phyloP scores from a whole-genome alignment of 345 rosid species.

The Eucalyptus rudis region DNA sequence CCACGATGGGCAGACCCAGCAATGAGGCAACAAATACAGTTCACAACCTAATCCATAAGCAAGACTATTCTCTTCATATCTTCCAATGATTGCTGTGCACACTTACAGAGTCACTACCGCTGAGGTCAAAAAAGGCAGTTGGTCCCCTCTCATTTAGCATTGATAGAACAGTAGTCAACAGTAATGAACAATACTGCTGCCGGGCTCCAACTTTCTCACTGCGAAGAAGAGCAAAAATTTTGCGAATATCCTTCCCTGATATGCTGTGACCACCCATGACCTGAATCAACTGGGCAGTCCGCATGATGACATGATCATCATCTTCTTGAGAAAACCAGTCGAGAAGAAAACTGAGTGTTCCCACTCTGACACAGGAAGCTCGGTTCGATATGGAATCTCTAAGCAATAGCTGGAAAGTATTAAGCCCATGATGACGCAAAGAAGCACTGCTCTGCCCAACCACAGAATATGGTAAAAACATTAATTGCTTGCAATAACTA shows the following conservation, averaged over 20 bases:
- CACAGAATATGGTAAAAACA: slow-evolving; percentile 14
- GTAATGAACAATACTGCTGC: slow-evolving; percentile 75
- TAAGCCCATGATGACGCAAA: slow-evolving; percentile 74
- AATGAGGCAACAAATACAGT: neutral
- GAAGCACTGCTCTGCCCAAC: slow-evolving; percentile 99
- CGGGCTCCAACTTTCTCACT: slow-evolving; percentile 78
- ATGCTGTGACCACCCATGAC: slow-evolving; percentile 96
- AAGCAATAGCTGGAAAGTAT: slow-evolving; percentile 67
- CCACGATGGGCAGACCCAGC: neutral
- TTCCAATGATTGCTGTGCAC: neutral
- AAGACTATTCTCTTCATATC: neutral
- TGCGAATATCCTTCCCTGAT: slow-evolving; percentile 97
- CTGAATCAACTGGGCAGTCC: slow-evolving; percentile 77
- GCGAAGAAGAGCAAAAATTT: slow-evolving; percentile 88
- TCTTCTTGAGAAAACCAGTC: slow-evolving; percentile 90
- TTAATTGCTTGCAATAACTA: neutral
- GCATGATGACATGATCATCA: slow-evolving; percentile 57
- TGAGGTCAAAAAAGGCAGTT: slow-evolving; percentile 84
- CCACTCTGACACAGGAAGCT: slow-evolving; percentile 85
- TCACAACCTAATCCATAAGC: neutral
- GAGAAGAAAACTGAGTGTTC: slow-evolving; percentile 90
- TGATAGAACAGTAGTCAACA: slow-evolving; percentile 65
- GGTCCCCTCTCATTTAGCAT: slow-evolving; percentile 99
- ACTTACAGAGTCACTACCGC: slow-evolving; percentile 87
- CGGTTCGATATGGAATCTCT: slow-evolving; percentile 86